Base-by-base conservation (phyloP, 495 filamentous ascomycete species). In the Xylaria palmicola region DNA sequence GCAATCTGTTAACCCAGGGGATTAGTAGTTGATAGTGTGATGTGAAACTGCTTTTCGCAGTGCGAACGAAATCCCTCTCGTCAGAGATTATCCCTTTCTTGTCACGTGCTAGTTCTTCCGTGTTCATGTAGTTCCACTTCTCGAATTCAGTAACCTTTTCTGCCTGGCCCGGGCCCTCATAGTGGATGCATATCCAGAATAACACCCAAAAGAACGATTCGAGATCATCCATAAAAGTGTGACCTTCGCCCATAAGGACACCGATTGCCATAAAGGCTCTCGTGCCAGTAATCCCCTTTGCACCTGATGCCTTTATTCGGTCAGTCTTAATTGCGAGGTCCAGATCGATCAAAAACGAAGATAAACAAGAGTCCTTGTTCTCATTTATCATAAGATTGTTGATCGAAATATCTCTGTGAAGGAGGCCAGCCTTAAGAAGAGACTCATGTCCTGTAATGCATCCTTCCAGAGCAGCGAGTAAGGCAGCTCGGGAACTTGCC, bases 181-280 rank as follows among this genome's bases (percentile, higher is more conserved):
- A 56, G 48, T 81, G 72, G 27, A 81, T 73, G 60, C 70, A 80
- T 48, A 82, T 76, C 75, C 74, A 80, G 56, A 81, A 82, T 0
- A 84, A 57, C 22, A 85, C 79, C 76, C 75, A 83, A 62, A 84
- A 83, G 65, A 84, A 82, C 24, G 76, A 84, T 68, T 84, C 78
- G 13, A 85, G 72, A 60, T 80, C 73, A 51, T 81, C 72, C 73
- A 79, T 74, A 43, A 79, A 79, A 4, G 68, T 71, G 63, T 79
- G 72, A 13, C 69, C 59, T 56, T 82, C 68, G 60, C 69, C 69
- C 20, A 68, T 62, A 36, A 78, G 74, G 22, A 61, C 68, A 40
- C 73, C 68, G 47, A 81, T 79, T 13, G 75, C 74, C 70, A 82
- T 80, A 52, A 77, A 78, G n/a, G 75, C 75, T 70, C 72, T 79